Evolutionary conservation across 441 rosid species (phyloP).

Genomic region (Hura crepitans): DNA sequence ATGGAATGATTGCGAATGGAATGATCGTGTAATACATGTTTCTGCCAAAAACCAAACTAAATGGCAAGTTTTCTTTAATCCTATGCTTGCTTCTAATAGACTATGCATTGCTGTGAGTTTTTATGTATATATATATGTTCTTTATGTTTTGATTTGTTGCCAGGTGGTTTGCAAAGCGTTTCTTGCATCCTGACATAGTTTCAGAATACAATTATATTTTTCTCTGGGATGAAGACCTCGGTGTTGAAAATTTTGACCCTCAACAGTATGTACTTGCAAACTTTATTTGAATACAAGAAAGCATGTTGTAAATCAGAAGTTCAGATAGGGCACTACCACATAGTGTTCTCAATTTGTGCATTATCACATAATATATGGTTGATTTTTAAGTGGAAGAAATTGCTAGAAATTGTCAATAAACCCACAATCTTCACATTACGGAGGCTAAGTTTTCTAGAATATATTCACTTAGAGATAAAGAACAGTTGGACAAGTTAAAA

Average conservation of each 20-base stretch:
- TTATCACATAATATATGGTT: neutral
- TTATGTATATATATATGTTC: neutral
- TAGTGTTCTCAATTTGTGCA: neutral
- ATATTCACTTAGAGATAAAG: neutral
- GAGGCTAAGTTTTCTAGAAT: neutral
- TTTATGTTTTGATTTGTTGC: constrained; percentile 12
- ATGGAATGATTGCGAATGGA: constrained; percentile 56
- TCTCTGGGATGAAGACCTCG: constrained; percentile 80
- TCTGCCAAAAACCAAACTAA: constrained; percentile 65
- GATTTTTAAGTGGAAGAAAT: neutral
- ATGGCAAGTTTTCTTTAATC: constrained; percentile 39
- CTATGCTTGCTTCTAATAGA: neutral
- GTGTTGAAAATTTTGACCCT: constrained; percentile 59
- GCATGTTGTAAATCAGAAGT: neutral
- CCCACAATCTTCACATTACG: neutral
- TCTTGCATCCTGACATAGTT: constrained; percentile 70
- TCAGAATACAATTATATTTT: constrained; percentile 54
- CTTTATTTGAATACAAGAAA: neutral
- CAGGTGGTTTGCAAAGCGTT: constrained; percentile 90
- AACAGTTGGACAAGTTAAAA: neutral
- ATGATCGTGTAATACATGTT: constrained; percentile 46
- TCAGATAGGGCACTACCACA: neutral
- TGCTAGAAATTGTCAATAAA: neutral
- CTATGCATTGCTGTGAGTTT: constrained; percentile 4
- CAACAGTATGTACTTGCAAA: constrained; percentile 32